Conservation (phyloP, 139 green algal species). For the Pleodorina starrii region DNA sequence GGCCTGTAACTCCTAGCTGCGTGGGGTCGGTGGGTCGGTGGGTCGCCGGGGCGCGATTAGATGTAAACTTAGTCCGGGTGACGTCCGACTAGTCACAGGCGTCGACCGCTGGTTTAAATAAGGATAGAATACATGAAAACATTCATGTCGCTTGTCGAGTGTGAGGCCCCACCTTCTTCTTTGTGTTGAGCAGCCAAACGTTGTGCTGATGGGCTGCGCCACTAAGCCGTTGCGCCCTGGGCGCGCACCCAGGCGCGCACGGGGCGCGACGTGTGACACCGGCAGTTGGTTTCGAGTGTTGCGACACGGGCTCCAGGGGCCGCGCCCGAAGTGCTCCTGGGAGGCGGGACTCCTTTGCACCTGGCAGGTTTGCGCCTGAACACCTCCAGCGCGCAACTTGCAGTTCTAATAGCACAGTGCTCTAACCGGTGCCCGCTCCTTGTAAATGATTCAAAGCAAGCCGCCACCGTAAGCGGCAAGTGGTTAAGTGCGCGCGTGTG, state of each 20-base stretch:
- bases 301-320: background rate
- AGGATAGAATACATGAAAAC: background rate
- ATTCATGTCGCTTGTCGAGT: background rate
- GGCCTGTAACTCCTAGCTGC: background rate
- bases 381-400: background rate
- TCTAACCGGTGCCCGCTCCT: background rate
- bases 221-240: background rate
- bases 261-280: background rate
- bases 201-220: background rate
- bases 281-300: background rate
- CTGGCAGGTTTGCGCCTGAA: too few relatives aligned
- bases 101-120: background rate
- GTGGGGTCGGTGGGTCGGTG: background rate
- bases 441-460: too few relatives aligned
- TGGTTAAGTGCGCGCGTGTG: too few relatives aligned
- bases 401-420: background rate
- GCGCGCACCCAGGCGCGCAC: conserved; percentile 21
- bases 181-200: background rate
- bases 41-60: background rate
- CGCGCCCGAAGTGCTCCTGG: background rate
- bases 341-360: background rate
- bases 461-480: too few relatives aligned
- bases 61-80: background rate
- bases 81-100: background rate
- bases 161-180: background rate